Evolutionary conservation across 179 eudicot species (phyloP).

Genomic region (Heliamphora pulchella): DNA sequence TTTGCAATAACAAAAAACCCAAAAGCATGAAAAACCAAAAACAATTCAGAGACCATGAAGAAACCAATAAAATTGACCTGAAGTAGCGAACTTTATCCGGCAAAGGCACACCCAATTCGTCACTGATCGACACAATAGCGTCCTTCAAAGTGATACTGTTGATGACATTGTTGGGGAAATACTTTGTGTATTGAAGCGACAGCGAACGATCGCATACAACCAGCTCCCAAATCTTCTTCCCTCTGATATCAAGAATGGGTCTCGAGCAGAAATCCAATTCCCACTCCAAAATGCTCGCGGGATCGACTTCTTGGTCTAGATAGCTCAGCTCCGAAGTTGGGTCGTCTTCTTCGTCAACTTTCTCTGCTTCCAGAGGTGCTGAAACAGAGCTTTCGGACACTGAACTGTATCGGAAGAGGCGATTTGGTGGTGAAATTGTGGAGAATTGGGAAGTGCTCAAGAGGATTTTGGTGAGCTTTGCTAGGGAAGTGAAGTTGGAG

Average conservation of each 20-base stretch:
- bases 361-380: slow-evolving; percentile 31
- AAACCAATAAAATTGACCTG: slow-evolving; percentile 40
- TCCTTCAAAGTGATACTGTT: slow-evolving; percentile 81
- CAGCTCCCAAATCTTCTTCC: slow-evolving; percentile 95
- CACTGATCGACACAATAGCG: slow-evolving; percentile 59
- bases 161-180: slow-evolving; percentile 86
- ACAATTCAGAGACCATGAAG: neutral
- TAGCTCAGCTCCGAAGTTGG: slow-evolving; percentile 75
- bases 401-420: slow-evolving; percentile 27
- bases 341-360: slow-evolving; percentile 42
- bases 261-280: slow-evolving; percentile 92
- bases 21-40: neutral
- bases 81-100: slow-evolving; percentile 79
- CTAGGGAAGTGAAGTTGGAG: slow-evolving; percentile 31
- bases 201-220: slow-evolving; percentile 75
- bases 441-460: slow-evolving; percentile 17
- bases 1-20: neutral
- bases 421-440: slow-evolving; percentile 15
- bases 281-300: slow-evolving; percentile 68
- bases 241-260: slow-evolving; percentile 89
- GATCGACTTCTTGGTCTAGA: slow-evolving; percentile 68
- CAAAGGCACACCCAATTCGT: slow-evolving; percentile 76
- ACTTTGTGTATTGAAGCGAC: slow-evolving; percentile 90
- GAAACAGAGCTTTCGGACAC: slow-evolving; percentile 58
- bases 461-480: slow-evolving; percentile 36